Conservation (phyloP, 1,284 basidiomycete genomes). For the Athelia psychrophila region DNA sequence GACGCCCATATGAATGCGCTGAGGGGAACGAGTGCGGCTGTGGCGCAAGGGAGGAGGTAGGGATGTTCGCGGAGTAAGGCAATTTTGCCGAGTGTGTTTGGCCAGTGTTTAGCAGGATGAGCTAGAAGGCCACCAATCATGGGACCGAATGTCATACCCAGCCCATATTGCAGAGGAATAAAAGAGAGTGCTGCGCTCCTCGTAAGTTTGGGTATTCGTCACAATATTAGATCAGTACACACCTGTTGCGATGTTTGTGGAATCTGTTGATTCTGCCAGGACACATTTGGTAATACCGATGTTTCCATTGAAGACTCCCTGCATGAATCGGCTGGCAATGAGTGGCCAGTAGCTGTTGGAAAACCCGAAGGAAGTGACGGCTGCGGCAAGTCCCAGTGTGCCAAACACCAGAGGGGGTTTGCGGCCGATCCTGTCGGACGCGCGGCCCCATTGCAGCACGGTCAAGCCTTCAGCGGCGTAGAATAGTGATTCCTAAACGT, state of each 20-base stretch:
- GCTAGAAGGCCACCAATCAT: slow-evolving; percentile 23
- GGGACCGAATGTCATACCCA: slow-evolving; percentile 20
- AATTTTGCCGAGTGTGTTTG: slow-evolving; percentile 14
- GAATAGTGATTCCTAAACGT: slow-evolving; percentile 24
- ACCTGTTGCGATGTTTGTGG: slow-evolving; percentile 1
- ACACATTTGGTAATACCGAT: slow-evolving; percentile 13
- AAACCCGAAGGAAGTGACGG: slow-evolving; percentile 28
- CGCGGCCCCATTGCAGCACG: slow-evolving; percentile 31
- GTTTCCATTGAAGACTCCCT: slow-evolving; percentile 25
- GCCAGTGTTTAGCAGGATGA: slow-evolving; percentile 24
- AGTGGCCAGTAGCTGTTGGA: slow-evolving; percentile 21
- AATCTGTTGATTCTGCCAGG: neutral
- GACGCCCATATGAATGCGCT: slow-evolving; percentile 9
- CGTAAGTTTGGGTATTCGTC: slow-evolving; percentile 10
- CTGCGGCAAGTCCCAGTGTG: slow-evolving; percentile 24
- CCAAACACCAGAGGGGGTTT: slow-evolving; percentile 30
- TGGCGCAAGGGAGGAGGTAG: slow-evolving; percentile 28
- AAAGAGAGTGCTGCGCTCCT: slow-evolving; percentile 22
- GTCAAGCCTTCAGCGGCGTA: slow-evolving; percentile 23
- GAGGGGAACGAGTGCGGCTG: slow-evolving; percentile 10
- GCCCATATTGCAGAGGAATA: slow-evolving; percentile 20
- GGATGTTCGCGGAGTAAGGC: slow-evolving; percentile 22
- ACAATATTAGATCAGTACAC: neutral
- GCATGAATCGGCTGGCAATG: slow-evolving; percentile 23
- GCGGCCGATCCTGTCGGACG: slow-evolving; percentile 29